Base-by-base conservation (phyloP, 108 stramenopile genomes). In the Schizochytrium sp. region DNA sequence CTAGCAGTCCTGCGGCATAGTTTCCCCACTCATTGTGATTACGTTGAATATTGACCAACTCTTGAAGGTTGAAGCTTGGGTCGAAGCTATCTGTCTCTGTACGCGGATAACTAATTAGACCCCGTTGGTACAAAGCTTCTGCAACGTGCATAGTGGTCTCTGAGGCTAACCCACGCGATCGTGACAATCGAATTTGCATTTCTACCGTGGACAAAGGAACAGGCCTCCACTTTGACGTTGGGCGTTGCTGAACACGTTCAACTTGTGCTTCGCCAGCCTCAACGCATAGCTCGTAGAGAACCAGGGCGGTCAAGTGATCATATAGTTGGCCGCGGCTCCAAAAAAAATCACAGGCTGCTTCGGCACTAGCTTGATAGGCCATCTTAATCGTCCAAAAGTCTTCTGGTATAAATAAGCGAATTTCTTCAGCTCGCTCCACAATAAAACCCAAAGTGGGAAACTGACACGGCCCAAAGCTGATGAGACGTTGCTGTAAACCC, bases 381-480 rank as follows among this genome's bases (percentile, higher is more conserved):
- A 89, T n/a, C 8, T 12, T 5, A 12, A 99, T 72, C 46, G 90
- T 95, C 98, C 97, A 92, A 93, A 98, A 99, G 53, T 96, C 95
- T 91, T 97, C 96, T 42, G 97, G 93, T 72, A 95, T 93, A 92
- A 99, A 99, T n/a, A 96, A 95, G 90, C 96, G 95, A 59, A 97
- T 98, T 58, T 96, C 95, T 87, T 96, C 91, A 88, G 97, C 95
- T n/a, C 98, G 94, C 72, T 97, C 96, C 2, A 97, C 98, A 58
- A 97, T 95, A 89, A 99, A 99, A 15, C 98, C 98, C 46, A 99
- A 90, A 3, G 98, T 98, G 3, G 98, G 98, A 13, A 98, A 97
- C 89, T 99, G 99, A 90, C 98, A 99, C 12, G 98, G 97, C 3
- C 98, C 98, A 89, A 98, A 99, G 28, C 93, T 94, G n/a, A 99